Evolutionary conservation across 148 eudicot genomes (phyloP), one percentile per base, ranked within the genome.

Genomic region (Rhododendron ferrugineum): DNA sequence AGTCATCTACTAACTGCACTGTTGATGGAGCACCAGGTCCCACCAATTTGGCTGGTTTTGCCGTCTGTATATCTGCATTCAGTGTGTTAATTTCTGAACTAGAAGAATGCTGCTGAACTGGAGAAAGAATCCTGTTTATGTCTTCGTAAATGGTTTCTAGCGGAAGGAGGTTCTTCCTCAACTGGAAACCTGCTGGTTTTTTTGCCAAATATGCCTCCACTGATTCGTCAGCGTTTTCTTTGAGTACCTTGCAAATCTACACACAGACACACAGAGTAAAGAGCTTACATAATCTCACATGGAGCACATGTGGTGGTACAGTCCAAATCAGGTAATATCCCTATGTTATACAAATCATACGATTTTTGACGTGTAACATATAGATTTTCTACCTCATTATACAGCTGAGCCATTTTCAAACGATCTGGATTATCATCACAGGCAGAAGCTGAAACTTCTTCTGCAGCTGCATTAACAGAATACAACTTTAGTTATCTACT

Each of bases 221-320:
- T 11, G 92, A 83, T 84, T 88, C 92, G 3, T 80, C 83, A 40
- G 88, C 88, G 47, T 83, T 88, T 46, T 91, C 93, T 16, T 87
- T 80, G 79, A 92, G 28, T 81, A 91, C 78, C 86, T 88, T 91
- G 92, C 92, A 90, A 86, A 93, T 92, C 96, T 95, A 91, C 68
- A 78, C 42, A 72, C 18, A 72, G 5, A 91, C 56, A 76, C 49
- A 84, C 30, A 84, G 54, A 82, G 42, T 15, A 15, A 82, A 23
- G 34, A 15, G 26, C 50, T n/a, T 54, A 23, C 15, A 78, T 20
- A 40, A 40, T 70, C 36, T 26, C 34, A 66, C 70, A 81, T 40
- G 58, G 56, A 78, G 44, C 32, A 46, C 78, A 49, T 49, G 68
- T 50, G 56, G 54, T 14, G 49, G 44, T 78, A 50, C 78, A 58